Evolutionary conservation across 495 filamentous ascomycete species (phyloP), one percentile per base, ranked within the genome.

Genomic region (Aspergillus carlsbadensis): DNA sequence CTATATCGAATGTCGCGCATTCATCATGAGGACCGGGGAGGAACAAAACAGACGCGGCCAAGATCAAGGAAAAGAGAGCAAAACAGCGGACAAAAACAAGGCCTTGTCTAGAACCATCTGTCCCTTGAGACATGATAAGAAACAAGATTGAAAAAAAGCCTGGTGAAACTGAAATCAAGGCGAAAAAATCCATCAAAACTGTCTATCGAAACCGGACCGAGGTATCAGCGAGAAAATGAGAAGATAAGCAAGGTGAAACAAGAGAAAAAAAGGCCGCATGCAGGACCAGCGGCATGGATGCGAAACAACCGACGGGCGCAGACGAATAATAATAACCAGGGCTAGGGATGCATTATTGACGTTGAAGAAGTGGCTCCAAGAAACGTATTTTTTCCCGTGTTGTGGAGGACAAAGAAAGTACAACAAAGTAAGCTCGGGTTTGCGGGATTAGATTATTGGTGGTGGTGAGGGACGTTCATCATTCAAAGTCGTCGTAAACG

Each of bases 401-500:
- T 29, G 40, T 33, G 21, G 36, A 13, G 31, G 36, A 31, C 40
- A 5, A 34, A 46, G 37, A 13, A 46, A 39, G 21, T 45, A 5
- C n/a, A n/a, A n/a, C n/a, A n/a, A n/a, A n/a, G 21, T 21, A 21
- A 26, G 42, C 21, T 10, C 13, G 15, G 17, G 39, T 15, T 18
- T 11, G 24, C 24, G 22, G 18, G 14, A 52, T 52, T 29, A 52
- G 8, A 37, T 29, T 48, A 20, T 18, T 43, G 39, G 11, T 10
- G 49, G 34, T 41, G 35, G 24, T 46, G 14, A 51, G 26, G 44
- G 15, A 36, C 24, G 36, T 40, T 47, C 20, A n/a, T 60, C 67
- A 70, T 58, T 73, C 69, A 49, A 72, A 74, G 44, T 75, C 65
- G 53, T 79, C 75, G 40, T 75, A 72, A 44, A 80, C 78, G 6